Evolutionary conservation across 2,329 filamentous ascomycete species (phyloP), one percentile per base, ranked within the genome.

Genomic region (Colletotrichum nymphaeae): DNA sequence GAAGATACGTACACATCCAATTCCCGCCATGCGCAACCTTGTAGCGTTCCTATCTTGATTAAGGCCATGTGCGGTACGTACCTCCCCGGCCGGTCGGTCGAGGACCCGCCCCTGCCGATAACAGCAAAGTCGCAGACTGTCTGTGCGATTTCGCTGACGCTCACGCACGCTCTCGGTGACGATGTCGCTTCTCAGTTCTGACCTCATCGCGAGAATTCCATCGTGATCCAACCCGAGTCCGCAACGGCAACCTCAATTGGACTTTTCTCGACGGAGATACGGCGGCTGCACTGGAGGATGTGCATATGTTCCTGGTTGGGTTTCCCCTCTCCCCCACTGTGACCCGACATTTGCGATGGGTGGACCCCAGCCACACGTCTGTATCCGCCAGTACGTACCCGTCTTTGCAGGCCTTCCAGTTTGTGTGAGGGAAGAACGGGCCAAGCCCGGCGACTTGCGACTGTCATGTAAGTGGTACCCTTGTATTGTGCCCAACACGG

Each of bases 281-380:
- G 52, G 57, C 53, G 37, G 52, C 42, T 22, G 42, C 57, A 22
- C 53, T 68, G 52, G 58, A 68, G 53, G 59, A 69, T 24, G 16
- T 53, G 49, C 67, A 42, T 67, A 42, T 67, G 63, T 71, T 70
- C 67, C 71, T 71, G 71, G 62, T 66, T 60, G 42, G 60, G 37
- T 60, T 11, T 53, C 22, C 30, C 57, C 59, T 52, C 70, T 26
- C 46, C 70, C 55, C 55, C 67, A 56, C 32, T 65, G 22, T 42
- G 60, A 24, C n/a, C 60, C 26, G 28, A 4, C 42, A 63, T n/a
- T 56, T 59, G 26, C 53, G 49, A 60, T 49, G 67, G 60, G 60
- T 73, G 71, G 71, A 73, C 28, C 46, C 62, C 71, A 73, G 71
- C 71, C 71, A 73, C 71, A 72, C 35, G 42, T 49, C 42, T 49